Evolutionary conservation across 805 yeast species (phyloP).

Genomic region (Citeromyces matritensis): DNA sequence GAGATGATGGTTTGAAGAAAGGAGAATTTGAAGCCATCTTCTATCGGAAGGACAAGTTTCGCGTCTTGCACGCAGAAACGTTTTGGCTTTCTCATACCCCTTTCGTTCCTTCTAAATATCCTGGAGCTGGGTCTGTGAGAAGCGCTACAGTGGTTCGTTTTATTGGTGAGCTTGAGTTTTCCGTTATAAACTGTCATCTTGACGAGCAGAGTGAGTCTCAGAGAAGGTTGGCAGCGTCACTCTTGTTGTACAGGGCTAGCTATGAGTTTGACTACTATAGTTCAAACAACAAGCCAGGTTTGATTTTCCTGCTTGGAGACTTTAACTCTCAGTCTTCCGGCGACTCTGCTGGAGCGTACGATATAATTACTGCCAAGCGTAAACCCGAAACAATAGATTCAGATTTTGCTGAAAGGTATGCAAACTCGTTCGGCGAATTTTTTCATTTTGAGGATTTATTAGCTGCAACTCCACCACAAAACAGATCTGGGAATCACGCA

Average conservation of each 20-base stretch:
- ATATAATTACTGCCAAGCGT: conserved; percentile 10
- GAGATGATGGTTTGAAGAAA: conserved; percentile 31
- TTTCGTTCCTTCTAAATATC: conserved; percentile 26
- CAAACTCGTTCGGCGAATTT: conserved; percentile 4
- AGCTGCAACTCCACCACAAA: conserved; percentile 8
- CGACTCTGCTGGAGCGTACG: conserved; percentile 18
- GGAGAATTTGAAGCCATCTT: conserved; percentile 40
- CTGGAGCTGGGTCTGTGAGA: conserved; percentile 24
- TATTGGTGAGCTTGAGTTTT: conserved; percentile 8
- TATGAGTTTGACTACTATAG: conserved; percentile 20
- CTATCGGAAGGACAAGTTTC: conserved; percentile 20
- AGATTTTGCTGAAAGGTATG: conserved; percentile 9
- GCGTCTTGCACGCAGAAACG: conserved; percentile 22
- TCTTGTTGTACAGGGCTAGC: conserved; percentile 20
- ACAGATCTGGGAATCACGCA: conserved; percentile 17
- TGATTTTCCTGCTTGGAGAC: conserved; percentile 28
- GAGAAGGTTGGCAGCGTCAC: conserved; percentile 26
- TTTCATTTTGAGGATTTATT: conserved; percentile 15
- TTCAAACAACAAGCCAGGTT: neutral
- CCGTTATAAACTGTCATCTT: conserved; percentile 30
- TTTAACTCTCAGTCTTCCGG: conserved; percentile 36
- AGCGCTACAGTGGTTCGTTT: conserved; percentile 16
- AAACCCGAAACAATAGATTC: conserved; percentile 6
- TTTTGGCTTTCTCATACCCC: conserved; percentile 44
- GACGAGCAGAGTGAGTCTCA: conserved; percentile 32